These are phyloP conservation scores for Alternaria burnsii DNA, from an alignment of 2,329 filamentous ascomycete genomes.

Conservation along the genomic window DNA sequence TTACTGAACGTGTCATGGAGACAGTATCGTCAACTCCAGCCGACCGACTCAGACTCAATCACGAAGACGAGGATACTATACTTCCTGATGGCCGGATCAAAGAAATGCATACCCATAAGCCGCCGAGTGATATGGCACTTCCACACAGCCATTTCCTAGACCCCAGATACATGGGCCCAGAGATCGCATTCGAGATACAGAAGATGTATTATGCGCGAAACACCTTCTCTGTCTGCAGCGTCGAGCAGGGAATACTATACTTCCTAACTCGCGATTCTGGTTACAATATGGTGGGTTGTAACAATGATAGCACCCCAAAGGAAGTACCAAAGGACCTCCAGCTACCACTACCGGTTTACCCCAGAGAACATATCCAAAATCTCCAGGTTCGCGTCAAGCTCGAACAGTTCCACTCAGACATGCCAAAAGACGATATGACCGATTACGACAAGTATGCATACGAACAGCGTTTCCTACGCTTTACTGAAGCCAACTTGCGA, in stretches of 20 bases:
- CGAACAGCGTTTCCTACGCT: conserved; percentile 18
- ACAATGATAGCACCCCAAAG: background rate
- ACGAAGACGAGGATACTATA: background rate
- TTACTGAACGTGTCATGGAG: background rate
- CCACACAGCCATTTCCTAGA: conserved; percentile 32
- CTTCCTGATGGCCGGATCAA: conserved; percentile 29
- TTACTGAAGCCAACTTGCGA: background rate
- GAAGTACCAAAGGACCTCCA: conserved; percentile 2
- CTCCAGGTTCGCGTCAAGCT: conserved; percentile 38
- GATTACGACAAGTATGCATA: conserved; percentile 9
- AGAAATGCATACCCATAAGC: conserved; percentile 30
- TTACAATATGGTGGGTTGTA: background rate
- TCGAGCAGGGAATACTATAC: conserved; percentile 20
- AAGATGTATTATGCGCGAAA: conserved; percentile 32
- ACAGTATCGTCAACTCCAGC: background rate
- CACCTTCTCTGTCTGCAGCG: conserved; percentile 34
- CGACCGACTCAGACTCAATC: background rate
- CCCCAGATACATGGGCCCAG: conserved; percentile 26
- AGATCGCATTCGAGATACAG: conserved; percentile 23
- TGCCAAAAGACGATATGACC: background rate
- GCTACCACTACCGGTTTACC: background rate
- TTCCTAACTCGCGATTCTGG: conserved; percentile 18
- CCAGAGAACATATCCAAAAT: conserved; percentile 23
- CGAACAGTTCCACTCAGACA: conserved; percentile 22
- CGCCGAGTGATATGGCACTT: conserved; percentile 27